A percentile compares a stretch with the other conserved stretches of the same genome.
These are phyloP conservation scores for Colletotrichum sp. DNA, from an alignment of 2,329 filamentous ascomycete species.

Conservation along the genomic window DNA sequence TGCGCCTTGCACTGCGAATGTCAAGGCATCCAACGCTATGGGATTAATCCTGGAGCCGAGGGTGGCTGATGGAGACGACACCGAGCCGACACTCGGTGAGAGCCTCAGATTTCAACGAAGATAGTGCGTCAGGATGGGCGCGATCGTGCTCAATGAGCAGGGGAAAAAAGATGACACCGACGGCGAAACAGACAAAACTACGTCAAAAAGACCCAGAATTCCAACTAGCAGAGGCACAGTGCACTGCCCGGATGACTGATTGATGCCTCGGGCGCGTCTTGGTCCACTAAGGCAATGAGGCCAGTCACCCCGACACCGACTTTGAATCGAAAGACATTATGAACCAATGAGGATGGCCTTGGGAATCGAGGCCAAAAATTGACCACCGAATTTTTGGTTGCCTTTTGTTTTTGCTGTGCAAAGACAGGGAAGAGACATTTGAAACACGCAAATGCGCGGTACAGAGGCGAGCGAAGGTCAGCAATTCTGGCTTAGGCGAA, in stretches of 20 bases:
- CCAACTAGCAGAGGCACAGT: neutral
- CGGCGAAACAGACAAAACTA: fast-evolving
- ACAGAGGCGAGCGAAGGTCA: neutral
- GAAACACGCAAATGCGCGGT: neutral
- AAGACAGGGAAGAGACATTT: neutral
- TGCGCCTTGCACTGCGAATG: neutral
- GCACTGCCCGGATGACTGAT: neutral
- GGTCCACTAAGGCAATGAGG: neutral
- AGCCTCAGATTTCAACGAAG: neutral
- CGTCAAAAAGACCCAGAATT: neutral
- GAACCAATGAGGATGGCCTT: neutral
- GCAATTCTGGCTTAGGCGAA: neutral
- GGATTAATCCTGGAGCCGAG: neutral
- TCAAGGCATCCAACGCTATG: neutral
- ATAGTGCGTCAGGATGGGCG: fast-evolving
- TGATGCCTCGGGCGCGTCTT: neutral
- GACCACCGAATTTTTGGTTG: neutral
- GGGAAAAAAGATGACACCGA: neutral
- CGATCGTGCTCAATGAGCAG: neutral
- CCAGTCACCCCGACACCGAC: neutral
- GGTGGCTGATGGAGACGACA: neutral
- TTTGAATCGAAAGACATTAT: neutral
- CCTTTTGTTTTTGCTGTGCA: neutral
- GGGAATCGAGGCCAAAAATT: neutral
- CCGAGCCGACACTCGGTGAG: neutral